phyloP scores from a whole-genome alignment of 495 filamentous ascomycete genomes.

The Neurospora pannonica region DNA sequence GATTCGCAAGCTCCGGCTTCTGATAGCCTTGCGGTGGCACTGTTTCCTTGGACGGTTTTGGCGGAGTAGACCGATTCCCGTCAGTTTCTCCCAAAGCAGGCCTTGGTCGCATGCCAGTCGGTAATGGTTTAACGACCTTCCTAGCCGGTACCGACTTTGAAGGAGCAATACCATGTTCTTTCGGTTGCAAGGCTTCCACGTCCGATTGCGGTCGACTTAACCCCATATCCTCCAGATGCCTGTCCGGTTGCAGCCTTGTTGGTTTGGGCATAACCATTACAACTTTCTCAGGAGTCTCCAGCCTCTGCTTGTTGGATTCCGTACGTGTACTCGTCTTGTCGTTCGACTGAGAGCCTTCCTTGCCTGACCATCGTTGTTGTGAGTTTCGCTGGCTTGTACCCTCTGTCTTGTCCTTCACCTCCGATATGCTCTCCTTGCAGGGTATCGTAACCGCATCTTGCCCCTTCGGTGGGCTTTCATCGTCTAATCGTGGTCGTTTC shows the following conservation, averaged over 20 bases:
- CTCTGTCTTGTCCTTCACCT: not conserved
- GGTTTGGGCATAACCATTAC: not conserved
- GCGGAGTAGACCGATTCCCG: not conserved
- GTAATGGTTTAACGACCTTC: not conserved
- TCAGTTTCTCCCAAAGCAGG: not conserved
- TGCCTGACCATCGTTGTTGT: not conserved
- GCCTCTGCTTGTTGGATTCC: not conserved
- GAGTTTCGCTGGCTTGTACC: too few species aligned
- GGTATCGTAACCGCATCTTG: not conserved
- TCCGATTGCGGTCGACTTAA: not conserved
- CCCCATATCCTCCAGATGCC: not conserved
- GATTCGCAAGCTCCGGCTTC: not conserved
- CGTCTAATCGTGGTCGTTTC: not conserved
- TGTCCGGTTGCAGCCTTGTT: not conserved
- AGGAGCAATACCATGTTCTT: not conserved
- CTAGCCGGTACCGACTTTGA: not conserved
- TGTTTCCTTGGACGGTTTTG: not conserved
- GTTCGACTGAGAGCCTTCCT: not conserved
- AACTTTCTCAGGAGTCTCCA: not conserved
- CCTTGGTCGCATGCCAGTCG: not conserved
- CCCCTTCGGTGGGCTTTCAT: slow-evolving; percentile 1
- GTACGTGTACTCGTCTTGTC: not conserved
- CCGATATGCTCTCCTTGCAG: not conserved
- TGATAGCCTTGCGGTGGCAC: not conserved
- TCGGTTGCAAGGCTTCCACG: not conserved